Evolutionary conservation across 352 stramenopile genomes (phyloP), one percentile per base, ranked within the genome.

Genomic region (Discostella stelligera): DNA sequence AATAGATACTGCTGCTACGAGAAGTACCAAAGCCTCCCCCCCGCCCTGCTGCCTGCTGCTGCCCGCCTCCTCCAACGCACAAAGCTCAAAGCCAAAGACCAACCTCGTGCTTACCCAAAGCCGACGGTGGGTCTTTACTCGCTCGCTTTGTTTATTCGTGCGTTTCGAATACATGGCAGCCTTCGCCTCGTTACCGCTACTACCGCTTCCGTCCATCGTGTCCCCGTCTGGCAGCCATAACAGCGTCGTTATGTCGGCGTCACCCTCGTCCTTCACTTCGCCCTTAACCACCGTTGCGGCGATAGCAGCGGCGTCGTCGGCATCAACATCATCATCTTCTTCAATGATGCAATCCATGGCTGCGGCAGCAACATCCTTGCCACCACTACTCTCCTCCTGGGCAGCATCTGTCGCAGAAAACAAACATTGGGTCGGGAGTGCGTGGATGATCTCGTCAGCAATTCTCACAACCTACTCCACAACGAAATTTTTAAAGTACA

Each of bases 401-500:
- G 21, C 74, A 56, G 55, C 74, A 48, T 53, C 69, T 13, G 73
- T 84, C 30, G 54, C 74, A 16, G 74, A 58, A n/a, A 82, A 84
- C 60, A 53, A 59, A 52, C 37, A 74, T 66, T 66, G 80, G 18
- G 77, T 91, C 16, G 85, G 82, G 52, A 66, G 69, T 8, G 60
- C 68, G 32, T 89, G 82, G 85, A 77, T 91, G 20, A 48, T 85
- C 60, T 84, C 73, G 1, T 89, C 82, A 20, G 80, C 77, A 13
- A 67, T 91, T 10, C 77, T 88, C 52, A 89, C 85, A 8, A 91
- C 85, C 6, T 91, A 91, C 49, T 87, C 74, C 5, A 89, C 85
- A 52, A 91, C 80, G 10, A 81, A 74, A 39, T 91, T 88, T 71
- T 71, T 91, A 10, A 88, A 84, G 52, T 88, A 89, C 62, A 23